Evolutionary conservation across 345 rosid species (phyloP), one percentile per base, ranked within the genome.

Genomic region (Euclidium syriacum): DNA sequence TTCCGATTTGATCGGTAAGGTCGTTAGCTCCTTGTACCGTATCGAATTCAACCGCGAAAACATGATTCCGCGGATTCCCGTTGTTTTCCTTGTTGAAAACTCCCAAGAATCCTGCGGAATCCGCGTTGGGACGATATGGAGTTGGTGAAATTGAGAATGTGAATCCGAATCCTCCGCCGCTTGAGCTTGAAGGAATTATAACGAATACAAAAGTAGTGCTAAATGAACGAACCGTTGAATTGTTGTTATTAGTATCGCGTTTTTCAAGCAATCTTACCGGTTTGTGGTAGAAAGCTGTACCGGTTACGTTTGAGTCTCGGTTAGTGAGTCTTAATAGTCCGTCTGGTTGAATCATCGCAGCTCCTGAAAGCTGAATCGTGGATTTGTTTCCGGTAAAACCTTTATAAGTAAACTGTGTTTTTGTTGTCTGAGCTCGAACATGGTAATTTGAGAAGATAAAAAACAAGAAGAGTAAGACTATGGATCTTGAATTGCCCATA

Each of bases 41-140:
- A 63, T 81, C 87, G 29, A 84, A 84, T 30, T 84, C 90, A 3
- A 85, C 75, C 1, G 83, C 80, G 15, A 85, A 72, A 35, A 85
- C 65, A 54, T 77, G 83, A 48, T 85, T 82, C 3, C 72, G 23
- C n/a, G 44, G 0, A 0, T 64, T 11, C 4, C 58, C 56, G 4
- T 78, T 7, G n/a, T 41, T 78, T 4, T 36, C 7, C 7, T 9
- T 0, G 72, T 71, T 80, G 75, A 84, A 60, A 23, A 82, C 79
- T 19, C 86, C 83, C 0, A 82, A 74, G 25, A 12, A 73, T 12
- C 77, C 80, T 6, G n/a, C 78, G 4, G 80, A 48, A 0, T 6
- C 24, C 2, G 72, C 79, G 0, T 63, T 73, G 0, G 75, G 67
- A 47, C 79, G 68, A 6, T 47, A 7, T 10, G 30, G 40, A 32